Evolutionary conservation across 164 flowering plant species (phyloP).

Genomic region (Kingdonia uniflora): DNA sequence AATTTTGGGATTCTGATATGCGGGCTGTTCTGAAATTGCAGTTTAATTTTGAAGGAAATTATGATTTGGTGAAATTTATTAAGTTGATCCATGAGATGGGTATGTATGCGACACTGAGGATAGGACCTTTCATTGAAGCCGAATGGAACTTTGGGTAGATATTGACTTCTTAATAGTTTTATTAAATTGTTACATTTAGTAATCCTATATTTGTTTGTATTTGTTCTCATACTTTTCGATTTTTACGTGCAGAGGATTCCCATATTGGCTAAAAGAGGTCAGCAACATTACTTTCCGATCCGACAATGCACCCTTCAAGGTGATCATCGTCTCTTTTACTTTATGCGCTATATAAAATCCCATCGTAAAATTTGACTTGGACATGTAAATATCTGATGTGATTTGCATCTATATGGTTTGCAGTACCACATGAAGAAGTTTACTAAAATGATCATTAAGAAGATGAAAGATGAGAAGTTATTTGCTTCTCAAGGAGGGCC

Average conservation of each 20-base stretch:
- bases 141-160: constrained; percentile 19
- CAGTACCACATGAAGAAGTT: constrained; percentile 44
- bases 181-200: neutral
- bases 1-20: neutral
- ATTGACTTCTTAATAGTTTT: neutral
- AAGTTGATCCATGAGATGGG: constrained; percentile 27
- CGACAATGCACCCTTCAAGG: constrained; percentile 57
- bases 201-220: neutral
- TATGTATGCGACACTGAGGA: constrained; percentile 34
- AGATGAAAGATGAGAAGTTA: constrained; percentile 37
- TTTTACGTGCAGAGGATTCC: constrained; percentile 48
- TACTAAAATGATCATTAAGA: constrained; percentile 24
- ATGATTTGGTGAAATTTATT: constrained; percentile 45
- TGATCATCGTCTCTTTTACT: constrained; percentile 3
- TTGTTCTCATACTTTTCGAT: neutral
- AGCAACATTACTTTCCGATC: constrained; percentile 48
- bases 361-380: neutral
- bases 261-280: constrained; percentile 70
- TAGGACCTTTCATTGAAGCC: constrained; percentile 50
- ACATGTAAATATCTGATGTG: neutral
- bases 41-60: constrained; percentile 39
- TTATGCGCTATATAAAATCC: neutral
- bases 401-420: neutral
- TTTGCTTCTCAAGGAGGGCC: constrained; percentile 60
- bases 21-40: constrained; percentile 10